phyloP scores from a whole-genome alignment of 2,329 filamentous ascomycete species.

The Cladobotryum mycophilum region DNA sequence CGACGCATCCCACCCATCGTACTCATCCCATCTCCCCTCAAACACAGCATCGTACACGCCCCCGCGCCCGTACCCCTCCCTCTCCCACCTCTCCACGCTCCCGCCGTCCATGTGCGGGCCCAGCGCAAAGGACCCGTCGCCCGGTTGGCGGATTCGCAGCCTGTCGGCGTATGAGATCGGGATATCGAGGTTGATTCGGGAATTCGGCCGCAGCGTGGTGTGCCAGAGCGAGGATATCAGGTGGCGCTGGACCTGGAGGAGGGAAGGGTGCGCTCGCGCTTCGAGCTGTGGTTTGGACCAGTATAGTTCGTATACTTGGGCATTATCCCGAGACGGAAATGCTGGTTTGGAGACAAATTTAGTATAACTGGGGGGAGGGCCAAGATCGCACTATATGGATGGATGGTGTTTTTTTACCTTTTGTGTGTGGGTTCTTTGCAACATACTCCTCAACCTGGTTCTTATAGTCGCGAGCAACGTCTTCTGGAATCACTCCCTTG shows the following conservation, averaged over 20 bases:
- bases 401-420: conserved; percentile 40
- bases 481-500: conserved; percentile 56
- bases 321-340: conserved; percentile 56
- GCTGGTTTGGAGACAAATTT: conserved; percentile 33
- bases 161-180: conserved; percentile 66
- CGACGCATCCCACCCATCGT: conserved; percentile 75
- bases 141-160: conserved; percentile 64
- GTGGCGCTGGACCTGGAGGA: conserved; percentile 54
- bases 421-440: conserved; percentile 53
- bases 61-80: conserved; percentile 57
- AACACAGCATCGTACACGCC: conserved; percentile 69
- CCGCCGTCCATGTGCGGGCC: conserved; percentile 71
- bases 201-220: conserved; percentile 40
- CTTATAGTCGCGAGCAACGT: conserved; percentile 60
- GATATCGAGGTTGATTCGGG: conserved; percentile 43
- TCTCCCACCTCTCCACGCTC: conserved; percentile 70
- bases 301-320: conserved; percentile 70
- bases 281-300: conserved; percentile 64
- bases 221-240: conserved; percentile 59
- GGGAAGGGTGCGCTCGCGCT: conserved; percentile 59
- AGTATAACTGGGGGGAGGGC: too few relatives aligned
- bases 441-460: conserved; percentile 59
- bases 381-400: background rate
- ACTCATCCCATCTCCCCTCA: conserved; percentile 69
- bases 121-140: conserved; percentile 63